Base-by-base conservation (phyloP, 805 yeast genomes). In the Candida succiphila region DNA sequence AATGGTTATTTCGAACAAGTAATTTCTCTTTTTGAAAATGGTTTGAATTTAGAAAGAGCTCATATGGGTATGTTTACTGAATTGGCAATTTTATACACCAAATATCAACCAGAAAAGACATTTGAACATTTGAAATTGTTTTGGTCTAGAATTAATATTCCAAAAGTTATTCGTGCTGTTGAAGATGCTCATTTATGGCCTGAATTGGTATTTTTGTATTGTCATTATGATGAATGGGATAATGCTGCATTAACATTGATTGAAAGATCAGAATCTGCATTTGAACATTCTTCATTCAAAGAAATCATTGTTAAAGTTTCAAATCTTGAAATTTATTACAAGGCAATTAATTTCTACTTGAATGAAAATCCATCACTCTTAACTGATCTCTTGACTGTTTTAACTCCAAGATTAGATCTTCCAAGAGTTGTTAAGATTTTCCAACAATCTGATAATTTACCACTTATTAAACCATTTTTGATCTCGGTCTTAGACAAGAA, bases 11-110 rank as follows among this genome's bases (percentile, higher is more conserved):
- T 88, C 63, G 82, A 78, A 44, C 95, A 92, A 66, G 69, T 92
- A 44, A 84, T 89, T 42, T 75, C 96, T 14, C 72, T 92, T 50
- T 86, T 92, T 50, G 98, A 92, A 61, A 89, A 87, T 49, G 97
- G 97, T 44, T 71, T 92, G 39, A 94, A 95, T 27, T 71, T 92
- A 46, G 98, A 92, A 67, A 83, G 98, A 58, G 98, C 98, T 25
- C 98, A 92, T 56, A 92, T 92, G 98, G 98, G 97, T 48, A 89
- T 92, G 96, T 92, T 92, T 58, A 92, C 98, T 9, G 96, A 88
- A 61, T 71, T 92, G 48, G 95, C 97, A 17, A 70, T 84, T 31
- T 67, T 92, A 46, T 92, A 89, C 65, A 73, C 94, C 44, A 89
- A 88, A 58, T 92, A 88, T 62, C 74, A 76, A 41, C 95, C 96